Base-by-base conservation (phyloP, 257 asterid species). In the Salvia hispanica region DNA sequence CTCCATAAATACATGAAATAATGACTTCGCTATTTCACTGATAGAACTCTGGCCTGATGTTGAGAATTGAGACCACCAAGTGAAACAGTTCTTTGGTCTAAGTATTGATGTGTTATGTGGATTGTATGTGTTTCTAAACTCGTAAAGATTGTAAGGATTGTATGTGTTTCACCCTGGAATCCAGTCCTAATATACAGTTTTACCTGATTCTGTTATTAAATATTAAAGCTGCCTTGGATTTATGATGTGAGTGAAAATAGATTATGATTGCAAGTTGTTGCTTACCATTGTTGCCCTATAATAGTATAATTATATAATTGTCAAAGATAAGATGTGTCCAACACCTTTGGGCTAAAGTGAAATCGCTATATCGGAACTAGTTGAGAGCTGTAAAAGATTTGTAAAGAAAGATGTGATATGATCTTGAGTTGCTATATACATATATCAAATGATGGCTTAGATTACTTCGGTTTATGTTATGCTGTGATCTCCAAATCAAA, bases 1-100 rank as follows among this genome's bases (percentile, higher is more conserved):
- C 96, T 86, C 58, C 94, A 88, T 8, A 88, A 83, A 70, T 88
- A 88, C 81, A 86, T 86, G 91, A 86, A 86, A 67, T 86, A 74
- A 69, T 10, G 47, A 36, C 13, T 34, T 21, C 48, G 8, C 45
- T 47, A 36, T 58, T 42, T 45, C 37, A 40, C 25, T 10, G 34
- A 44, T 25, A 8, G 57, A 47, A 9, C 52, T 42, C 1, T 42
- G 25, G 75, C 5, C 53, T 71, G 39, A 46, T 37, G 54, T 70
- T 18, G 33, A 52, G 58, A 52, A 52, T 18, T 25, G 65, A 13
- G 62, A 34, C 42, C 39, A 16, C 65, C 39, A 0, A 44, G 31
- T 11, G 56, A 7, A 40, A 59, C 46, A 16, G 16, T 39, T 65
- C 54, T 52, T 56, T 45, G 64, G 54, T 13, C 67, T 47, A 72